Base-by-base conservation (phyloP, 192 early-diverging fungal species). In the Mortierella hygrophila region DNA sequence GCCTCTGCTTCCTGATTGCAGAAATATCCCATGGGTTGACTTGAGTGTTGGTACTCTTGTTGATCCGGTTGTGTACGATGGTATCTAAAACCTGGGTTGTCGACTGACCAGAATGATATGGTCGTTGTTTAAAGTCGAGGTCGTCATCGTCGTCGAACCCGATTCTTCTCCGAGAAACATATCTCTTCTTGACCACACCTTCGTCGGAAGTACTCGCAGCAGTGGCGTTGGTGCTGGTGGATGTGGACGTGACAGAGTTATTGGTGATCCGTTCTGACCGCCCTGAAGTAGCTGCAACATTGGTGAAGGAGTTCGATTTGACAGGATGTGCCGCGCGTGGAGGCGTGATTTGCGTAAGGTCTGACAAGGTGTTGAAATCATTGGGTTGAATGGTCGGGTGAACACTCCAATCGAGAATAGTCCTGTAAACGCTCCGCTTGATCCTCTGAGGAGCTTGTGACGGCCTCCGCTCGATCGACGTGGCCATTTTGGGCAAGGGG, bases 361-460 rank as follows among this genome's bases (percentile, higher is more conserved):
- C 60, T 8, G 75, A 11, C 57, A 68, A 46, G 20, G 44, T 49
- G 70, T 52, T 68, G 23, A 82, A 82, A 41, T 82, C 81, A 29
- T 60, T 44, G 4, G 81, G 76, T 23, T 73, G 75, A 29, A 82
- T 75, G 0, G 81, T 82, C 11, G 81, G 71, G 54, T 82, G 81
- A 42, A 82, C 70, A 26, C 81, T 82, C 81, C 81, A 82, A 38
- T 82, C 81, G 20, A 82, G 70, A 29, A 82, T 82, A 1, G 81
- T 82, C 81, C 81, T 63, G 37, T 65, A 74, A 18, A 54, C 54
- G 23, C n/a, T 52, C 13, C 81, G 70, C 9, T 60, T 57, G 20
- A 82, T 49, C 44, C 40, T 44, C 2, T 55, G 42, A 6, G 75
- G 75, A 11, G 55, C 29, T 21, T 74, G 81, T 8, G 81, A 77